These are phyloP conservation scores for Didymella segeticola DNA, from an alignment of 2,329 filamentous ascomycete species.

Conservation along the genomic window DNA sequence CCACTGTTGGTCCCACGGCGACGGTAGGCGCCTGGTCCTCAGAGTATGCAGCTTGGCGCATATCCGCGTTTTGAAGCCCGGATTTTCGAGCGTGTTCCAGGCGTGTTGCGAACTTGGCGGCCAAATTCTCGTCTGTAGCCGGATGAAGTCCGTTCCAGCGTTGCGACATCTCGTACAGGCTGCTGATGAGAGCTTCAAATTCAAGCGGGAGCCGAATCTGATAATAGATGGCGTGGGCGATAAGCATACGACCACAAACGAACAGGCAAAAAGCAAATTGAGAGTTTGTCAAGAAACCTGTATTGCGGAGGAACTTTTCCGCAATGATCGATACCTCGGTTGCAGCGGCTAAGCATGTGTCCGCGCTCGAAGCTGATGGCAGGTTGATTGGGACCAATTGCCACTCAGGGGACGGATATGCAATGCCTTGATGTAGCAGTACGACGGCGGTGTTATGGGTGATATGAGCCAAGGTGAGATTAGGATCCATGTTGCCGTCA, in stretches of 20 bases:
- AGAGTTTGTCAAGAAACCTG: neutral
- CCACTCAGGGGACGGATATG: neutral
- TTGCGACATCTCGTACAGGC: neutral
- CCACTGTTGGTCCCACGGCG: too few relatives aligned
- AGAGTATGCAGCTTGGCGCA: neutral
- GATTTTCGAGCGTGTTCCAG: neutral
- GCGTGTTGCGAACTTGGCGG: neutral
- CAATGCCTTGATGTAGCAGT: neutral
- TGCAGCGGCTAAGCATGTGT: neutral
- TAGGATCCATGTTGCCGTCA: neutral
- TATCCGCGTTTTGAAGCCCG: neutral
- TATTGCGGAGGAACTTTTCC: neutral
- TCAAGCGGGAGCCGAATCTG: neutral
- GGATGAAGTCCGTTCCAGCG: neutral
- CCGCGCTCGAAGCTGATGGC: neutral
- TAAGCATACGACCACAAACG: neutral
- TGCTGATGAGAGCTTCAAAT: neutral
- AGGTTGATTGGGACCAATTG: neutral
- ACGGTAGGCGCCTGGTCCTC: neutral
- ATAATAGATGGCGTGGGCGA: neutral
- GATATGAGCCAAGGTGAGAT: neutral
- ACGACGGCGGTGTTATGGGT: neutral
- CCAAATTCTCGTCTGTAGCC: neutral
- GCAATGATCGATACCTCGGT: neutral
- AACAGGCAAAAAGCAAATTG: neutral